phyloP scores from a whole-genome alignment of 768 basidiomycete species.

The Psilocybe sp. region DNA sequence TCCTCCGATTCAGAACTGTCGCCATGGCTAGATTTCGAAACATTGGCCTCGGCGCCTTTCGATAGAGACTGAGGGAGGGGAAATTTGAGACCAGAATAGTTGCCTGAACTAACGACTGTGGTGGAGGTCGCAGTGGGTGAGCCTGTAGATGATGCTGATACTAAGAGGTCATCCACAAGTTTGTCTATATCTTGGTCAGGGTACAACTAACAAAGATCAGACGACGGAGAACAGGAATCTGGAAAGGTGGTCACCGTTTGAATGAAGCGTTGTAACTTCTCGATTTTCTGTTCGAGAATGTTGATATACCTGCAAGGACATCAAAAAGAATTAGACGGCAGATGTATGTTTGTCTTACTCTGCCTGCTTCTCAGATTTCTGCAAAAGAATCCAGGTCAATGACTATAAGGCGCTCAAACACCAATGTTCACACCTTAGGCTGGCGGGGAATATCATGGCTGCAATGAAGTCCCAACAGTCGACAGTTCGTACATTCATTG shows the following conservation, averaged over 20 bases:
- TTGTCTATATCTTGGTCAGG: too few relatives aligned
- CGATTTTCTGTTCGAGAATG: conserved; percentile 25
- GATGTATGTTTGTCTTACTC: conserved; percentile 21
- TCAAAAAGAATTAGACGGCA: neutral
- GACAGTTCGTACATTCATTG: conserved; percentile 58
- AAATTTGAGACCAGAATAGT: conserved; percentile 7
- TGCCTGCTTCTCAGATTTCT: conserved; percentile 27
- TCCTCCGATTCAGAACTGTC: conserved; percentile 26
- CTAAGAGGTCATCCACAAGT: too few relatives aligned
- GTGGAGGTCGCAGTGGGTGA: neutral
- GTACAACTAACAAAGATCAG: too few relatives aligned
- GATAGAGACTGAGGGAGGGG: conserved; percentile 8
- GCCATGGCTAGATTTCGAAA: neutral
- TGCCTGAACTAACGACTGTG: neutral
- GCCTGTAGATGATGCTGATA: conserved; percentile 2
- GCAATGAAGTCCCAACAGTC: conserved; percentile 44
- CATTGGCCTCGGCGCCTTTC: neutral
- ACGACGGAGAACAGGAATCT: neutral
- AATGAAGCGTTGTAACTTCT: conserved; percentile 25
- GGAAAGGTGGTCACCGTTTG: neutral
- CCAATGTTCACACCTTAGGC: conserved; percentile 39
- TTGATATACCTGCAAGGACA: conserved; percentile 23
- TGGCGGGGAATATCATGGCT: conserved; percentile 47
- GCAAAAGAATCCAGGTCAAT: neutral
- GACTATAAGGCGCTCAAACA: neutral